Percentiles rank a stretch among this genome's conserved stretches.
Conservation (phyloP, 2,329 filamentous ascomycete species). For the Anthostomella pinea region DNA sequence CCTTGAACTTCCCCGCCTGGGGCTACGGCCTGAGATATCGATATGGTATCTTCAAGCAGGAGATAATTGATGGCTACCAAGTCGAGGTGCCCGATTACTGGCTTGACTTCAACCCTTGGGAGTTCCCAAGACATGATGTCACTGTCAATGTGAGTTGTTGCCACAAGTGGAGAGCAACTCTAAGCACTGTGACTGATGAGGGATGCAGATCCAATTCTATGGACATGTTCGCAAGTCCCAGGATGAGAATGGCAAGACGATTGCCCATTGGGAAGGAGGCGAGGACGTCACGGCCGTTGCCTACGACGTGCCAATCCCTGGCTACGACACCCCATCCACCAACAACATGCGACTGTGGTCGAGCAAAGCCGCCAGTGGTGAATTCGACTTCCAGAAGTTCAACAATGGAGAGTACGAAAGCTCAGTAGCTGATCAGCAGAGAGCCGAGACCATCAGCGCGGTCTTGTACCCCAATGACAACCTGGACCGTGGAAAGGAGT, state of each 20-base stretch:
- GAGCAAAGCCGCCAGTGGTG: slow-evolving; percentile 92
- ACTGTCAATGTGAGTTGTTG: slow-evolving; percentile 70
- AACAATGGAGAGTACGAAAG: slow-evolving; percentile 97
- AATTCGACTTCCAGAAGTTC: slow-evolving; percentile 99
- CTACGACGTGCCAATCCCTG: slow-evolving; percentile 89
- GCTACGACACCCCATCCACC: slow-evolving; percentile 83
- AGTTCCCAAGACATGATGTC: slow-evolving; percentile 93
- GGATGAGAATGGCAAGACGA: slow-evolving; percentile 72
- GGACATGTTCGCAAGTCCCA: slow-evolving; percentile 74
- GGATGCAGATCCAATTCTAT: slow-evolving; percentile 79
- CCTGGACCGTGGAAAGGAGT: slow-evolving; percentile 91
- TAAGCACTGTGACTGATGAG: slow-evolving; percentile 2
- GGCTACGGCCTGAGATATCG: slow-evolving; percentile 94
- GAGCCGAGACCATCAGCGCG: slow-evolving; percentile 97
- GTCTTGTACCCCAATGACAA: slow-evolving; percentile 98
- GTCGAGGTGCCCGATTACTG: slow-evolving; percentile 98
- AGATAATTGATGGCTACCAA: slow-evolving; percentile 96
- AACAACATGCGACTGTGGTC: slow-evolving; percentile 98
- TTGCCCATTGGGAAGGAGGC: slow-evolving; percentile 83
- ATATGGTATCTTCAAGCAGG: slow-evolving; percentile 99
- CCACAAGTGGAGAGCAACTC: background rate
- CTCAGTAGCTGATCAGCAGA: slow-evolving; percentile 96
- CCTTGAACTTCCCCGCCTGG: slow-evolving; percentile 94
- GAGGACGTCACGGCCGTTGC: slow-evolving; percentile 90
- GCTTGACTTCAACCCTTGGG: slow-evolving; percentile 99